Evolutionary conservation across 1,284 basidiomycete species (phyloP).

Genomic region (Albatrellus sp.): DNA sequence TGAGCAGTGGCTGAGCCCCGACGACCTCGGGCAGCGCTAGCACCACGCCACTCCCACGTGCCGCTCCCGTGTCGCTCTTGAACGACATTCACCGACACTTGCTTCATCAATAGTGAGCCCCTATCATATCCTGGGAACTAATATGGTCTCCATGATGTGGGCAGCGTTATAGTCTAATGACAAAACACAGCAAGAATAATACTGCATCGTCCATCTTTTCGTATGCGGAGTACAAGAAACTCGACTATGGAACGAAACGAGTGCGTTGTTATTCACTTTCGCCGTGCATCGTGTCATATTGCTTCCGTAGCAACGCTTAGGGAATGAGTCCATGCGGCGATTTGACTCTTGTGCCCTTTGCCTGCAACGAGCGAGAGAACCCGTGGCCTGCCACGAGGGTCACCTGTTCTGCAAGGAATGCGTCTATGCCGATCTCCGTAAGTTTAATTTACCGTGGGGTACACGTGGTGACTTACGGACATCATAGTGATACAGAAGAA

Average conservation of each 20-base stretch:
- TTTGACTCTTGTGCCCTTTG: conserved; percentile 85
- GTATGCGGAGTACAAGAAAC: conserved; percentile 75
- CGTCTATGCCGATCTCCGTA: conserved; percentile 64
- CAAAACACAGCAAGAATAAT: conserved; percentile 83
- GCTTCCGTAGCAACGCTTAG: conserved; percentile 58
- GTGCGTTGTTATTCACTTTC: conserved; percentile 23
- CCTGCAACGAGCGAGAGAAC: conserved; percentile 66
- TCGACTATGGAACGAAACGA: conserved; percentile 71
- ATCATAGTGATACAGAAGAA: conserved; percentile 72
- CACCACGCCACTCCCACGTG: no score
- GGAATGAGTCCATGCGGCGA: conserved; percentile 80
- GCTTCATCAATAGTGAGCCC: background rate
- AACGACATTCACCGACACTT: no score
- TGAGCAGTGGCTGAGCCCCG: no score
- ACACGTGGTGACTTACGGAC: conserved; percentile 8
- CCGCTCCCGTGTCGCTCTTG: no score
- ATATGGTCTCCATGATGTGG: no score
- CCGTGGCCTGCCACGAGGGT: conserved; percentile 72
- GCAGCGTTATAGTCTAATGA: conserved; percentile 32
- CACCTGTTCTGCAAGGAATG: conserved; percentile 91
- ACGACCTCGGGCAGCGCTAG: no score
- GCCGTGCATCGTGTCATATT: background rate
- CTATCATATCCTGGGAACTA: background rate
- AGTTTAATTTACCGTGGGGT: conserved; percentile 14
- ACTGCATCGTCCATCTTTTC: conserved; percentile 79